A percentile compares a stretch with the other conserved stretches of the same genome.
These are phyloP conservation scores for Metschnikowia noctiluminum DNA, from an alignment of 805 yeast genomes.

Conservation along the genomic window DNA sequence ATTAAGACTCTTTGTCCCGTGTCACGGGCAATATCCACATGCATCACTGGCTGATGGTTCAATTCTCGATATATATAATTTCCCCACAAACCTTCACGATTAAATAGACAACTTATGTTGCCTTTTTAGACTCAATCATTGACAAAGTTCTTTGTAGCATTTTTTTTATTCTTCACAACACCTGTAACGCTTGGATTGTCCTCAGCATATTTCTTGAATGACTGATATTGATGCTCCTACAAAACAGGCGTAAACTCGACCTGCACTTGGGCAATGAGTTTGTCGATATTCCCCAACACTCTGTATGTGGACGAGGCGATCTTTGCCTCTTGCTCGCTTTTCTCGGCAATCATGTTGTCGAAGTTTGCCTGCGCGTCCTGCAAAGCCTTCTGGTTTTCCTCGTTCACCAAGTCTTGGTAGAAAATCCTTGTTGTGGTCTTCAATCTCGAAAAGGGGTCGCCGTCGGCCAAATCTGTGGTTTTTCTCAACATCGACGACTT, in stretches of 20 bases:
- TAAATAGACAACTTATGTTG: background rate
- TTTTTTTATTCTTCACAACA: no score
- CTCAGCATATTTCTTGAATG: no score
- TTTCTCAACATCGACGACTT: conserved; percentile 55
- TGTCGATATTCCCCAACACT: conserved; percentile 56
- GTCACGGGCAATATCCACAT: background rate
- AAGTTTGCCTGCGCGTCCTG: conserved; percentile 49
- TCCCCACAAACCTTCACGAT: background rate
- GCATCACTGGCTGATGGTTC: conserved; percentile 10
- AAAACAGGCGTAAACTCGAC: conserved; percentile 22
- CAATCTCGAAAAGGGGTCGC: conserved; percentile 86
- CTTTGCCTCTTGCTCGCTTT: conserved; percentile 42
- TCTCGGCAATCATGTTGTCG: conserved; percentile 36
- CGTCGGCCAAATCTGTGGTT: conserved; percentile 41
- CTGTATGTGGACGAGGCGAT: conserved; percentile 53
- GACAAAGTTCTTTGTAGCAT: no score
- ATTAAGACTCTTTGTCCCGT: conserved; percentile 1
- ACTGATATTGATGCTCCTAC: background rate
- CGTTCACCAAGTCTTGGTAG: conserved; percentile 56
- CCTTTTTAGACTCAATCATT: no score
- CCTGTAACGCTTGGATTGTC: no score
- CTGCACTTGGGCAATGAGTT: conserved; percentile 43
- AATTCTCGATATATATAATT: background rate
- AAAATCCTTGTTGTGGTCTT: conserved; percentile 84
- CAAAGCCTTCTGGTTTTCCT: conserved; percentile 58